Conservation (phyloP, 495 filamentous ascomycete genomes). For the Lasiosphaeria miniovina region DNA sequence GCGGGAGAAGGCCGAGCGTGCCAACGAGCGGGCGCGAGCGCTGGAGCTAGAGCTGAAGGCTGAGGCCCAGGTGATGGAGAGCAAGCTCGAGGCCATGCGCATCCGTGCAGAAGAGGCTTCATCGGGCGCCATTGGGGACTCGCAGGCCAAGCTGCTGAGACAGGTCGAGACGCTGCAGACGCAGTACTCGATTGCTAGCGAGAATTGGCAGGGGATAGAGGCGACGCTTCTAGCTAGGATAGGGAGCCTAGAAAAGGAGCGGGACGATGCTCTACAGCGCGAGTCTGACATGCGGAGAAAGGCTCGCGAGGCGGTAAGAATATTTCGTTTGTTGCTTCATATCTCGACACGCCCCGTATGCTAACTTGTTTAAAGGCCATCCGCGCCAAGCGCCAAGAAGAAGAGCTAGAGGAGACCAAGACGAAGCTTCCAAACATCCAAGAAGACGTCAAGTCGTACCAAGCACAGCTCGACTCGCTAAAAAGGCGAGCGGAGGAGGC, state of each 20-base stretch:
- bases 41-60: constrained; percentile 76
- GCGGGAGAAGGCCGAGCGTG: constrained; percentile 68
- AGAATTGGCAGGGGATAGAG: constrained; percentile 97
- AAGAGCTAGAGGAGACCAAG: constrained; percentile 73
- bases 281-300: constrained; percentile 84
- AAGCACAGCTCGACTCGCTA: constrained; percentile 60
- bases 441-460: constrained; percentile 52
- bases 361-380: constrained; percentile 51
- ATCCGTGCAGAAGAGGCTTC: constrained; percentile 86
- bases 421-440: constrained; percentile 61
- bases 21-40: constrained; percentile 66
- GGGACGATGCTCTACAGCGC: constrained; percentile 77
- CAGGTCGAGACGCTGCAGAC: constrained; percentile 95
- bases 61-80: constrained; percentile 81
- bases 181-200: constrained; percentile 89
- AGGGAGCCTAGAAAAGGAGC: constrained; percentile 76
- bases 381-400: constrained; percentile 72
- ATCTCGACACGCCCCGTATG: constrained; percentile 3
- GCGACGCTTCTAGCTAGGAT: constrained; percentile 72
- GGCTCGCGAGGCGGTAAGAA: constrained; percentile 75
- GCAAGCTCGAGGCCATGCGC: constrained; percentile 84
- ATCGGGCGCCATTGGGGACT: constrained; percentile 74
- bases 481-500: constrained; percentile 62
- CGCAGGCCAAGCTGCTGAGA: constrained; percentile 83
- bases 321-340: neutral